Base-by-base conservation (phyloP, 108 stramenopile genomes). In the Poteriospumella lacustris region DNA sequence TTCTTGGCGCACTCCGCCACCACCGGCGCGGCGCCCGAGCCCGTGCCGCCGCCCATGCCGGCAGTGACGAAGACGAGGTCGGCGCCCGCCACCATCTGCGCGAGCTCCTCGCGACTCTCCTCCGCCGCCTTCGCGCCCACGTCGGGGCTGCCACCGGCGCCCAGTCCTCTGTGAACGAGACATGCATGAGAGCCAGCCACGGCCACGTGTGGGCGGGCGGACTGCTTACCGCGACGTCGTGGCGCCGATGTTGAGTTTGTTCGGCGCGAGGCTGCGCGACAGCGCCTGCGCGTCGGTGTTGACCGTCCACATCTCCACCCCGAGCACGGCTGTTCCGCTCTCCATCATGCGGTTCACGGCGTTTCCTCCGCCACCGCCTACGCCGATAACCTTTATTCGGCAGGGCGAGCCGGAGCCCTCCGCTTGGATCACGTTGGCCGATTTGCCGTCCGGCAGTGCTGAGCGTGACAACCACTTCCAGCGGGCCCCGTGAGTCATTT, bases 41-140 rank as follows among this genome's bases (percentile, higher is more conserved):
- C 91, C 5, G 91, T 91, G 1, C 91, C 91, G 19, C 91, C 91
- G 24, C 91, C 91, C 91, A 91, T 91, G 2, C 91, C 91, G 34
- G 88, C 87, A 28, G 91, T 92, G 58, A 92, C 89, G 78, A 92
- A 92, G 9, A 91, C 87, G 81, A 92, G 80, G 78, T 92, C 90
- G 9, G 88, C 85, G 1, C 42, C 89, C 85, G 62, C 81, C 43
- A 78, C 76, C 42, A 88, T 81, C 19, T 78, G 68, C 38, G 82
- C 75, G 62, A 90, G 87, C 19, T 84, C 88, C 31, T 81, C 60
- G 26, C 70, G 44, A 15, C 77, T 79, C 68, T 90, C 89, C 42
- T 77, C 58, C 0, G 88, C 87, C 15, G 88, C 85, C 0, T 44
- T 24, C 68, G 28, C 68, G 2, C 89, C 89, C 28, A 87, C 88